Evolutionary conservation across 306 rosid genomes (phyloP), one percentile per base, ranked within the genome.

Genomic region (Prunus davidiana): DNA sequence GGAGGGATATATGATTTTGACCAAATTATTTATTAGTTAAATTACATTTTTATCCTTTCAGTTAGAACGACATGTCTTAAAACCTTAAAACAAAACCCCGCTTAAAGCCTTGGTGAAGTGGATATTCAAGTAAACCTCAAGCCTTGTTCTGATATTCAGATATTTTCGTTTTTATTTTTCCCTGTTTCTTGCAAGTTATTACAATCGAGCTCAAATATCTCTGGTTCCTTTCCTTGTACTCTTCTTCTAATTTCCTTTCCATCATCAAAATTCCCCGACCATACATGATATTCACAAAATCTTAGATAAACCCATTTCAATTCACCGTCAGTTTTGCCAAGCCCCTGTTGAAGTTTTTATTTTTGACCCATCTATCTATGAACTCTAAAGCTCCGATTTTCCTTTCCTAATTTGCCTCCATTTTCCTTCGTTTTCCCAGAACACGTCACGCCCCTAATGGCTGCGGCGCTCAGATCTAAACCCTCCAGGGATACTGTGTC

Each of bases 391-490:
- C 45, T 65, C 15, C 49, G 60, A 41, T 38, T 66, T 80, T 43
- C 41, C 34, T 58, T 75, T 75, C 78, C 67, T 19, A 22, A 65
- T 43, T 60, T 49, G 19, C 12, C 81, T 56, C 6, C 13, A 2
- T 50, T 60, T 51, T 76, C 80, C 52, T 16, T 50, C 28, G 11
- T 32, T 71, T 65, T 20, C 60, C 85, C 19, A 20, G 63, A 50
- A 18, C 64, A 19, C 18, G 14, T 60, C 45, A 47, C 68, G 20
- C 79, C 79, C 82, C 10, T 8, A 79, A 82, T 88, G 90, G 95
- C 95, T 46, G 90, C 96, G 1, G 91, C 88, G 16, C 86, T 96
- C 82, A 84, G 99, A 86, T 87, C 92, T 19, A 96, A 90, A 64
- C 78, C 88, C 76, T 75, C 81, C 79, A 88, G 77, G 69, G 91